phyloP scores from a whole-genome alignment of 2,329 filamentous ascomycete species.

The Neonectria magnoliae region DNA sequence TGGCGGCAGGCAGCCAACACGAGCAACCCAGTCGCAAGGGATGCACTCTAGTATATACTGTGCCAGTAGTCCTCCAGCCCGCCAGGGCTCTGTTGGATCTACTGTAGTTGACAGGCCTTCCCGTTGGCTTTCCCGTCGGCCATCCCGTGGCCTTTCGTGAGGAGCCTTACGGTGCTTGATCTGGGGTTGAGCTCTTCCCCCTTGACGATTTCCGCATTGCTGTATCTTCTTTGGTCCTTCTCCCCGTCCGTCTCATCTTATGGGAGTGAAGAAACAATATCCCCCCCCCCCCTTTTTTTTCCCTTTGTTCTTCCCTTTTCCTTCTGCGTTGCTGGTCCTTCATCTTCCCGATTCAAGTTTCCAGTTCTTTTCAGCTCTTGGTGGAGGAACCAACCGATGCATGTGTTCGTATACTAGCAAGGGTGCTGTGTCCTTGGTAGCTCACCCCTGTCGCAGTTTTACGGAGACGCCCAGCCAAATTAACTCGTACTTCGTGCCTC shows the following conservation, averaged over 20 bases:
- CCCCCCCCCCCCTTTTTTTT: too few relatives aligned
- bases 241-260: too few relatives aligned
- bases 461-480: background rate
- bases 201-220: background rate
- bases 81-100: background rate
- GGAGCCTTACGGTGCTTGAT: background rate
- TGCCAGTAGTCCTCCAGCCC: background rate
- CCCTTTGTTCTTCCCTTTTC: background rate
- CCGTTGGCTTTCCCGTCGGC: background rate
- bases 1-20: background rate
- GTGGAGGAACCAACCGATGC: conserved; percentile 16
- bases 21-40: background rate
- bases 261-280: background rate
- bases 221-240: background rate
- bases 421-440: background rate
- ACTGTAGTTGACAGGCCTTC: background rate
- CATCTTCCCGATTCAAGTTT: conserved; percentile 3
- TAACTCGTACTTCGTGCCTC: background rate
- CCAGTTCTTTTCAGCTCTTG: conserved; percentile 15
- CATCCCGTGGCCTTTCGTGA: background rate
- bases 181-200: background rate
- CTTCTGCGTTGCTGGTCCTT: background rate
- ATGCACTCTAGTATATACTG: background rate
- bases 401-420: conserved; percentile 21
- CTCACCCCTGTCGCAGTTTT: background rate